Evolutionary conservation across 768 basidiomycete genomes (phyloP).

Genomic region (Lentinus brumalis): DNA sequence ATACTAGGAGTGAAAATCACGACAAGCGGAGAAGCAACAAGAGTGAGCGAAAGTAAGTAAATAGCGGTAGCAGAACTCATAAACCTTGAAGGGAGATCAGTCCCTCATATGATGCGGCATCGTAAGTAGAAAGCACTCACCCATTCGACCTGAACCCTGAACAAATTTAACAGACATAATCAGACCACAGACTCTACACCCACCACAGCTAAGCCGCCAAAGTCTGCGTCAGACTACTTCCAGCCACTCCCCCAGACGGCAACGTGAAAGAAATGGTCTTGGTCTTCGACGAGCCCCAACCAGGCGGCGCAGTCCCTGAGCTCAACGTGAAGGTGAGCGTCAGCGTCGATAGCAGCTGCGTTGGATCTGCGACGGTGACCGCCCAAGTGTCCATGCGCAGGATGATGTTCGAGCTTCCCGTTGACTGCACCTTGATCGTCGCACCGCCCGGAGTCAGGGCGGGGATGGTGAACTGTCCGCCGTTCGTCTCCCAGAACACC

Average conservation of each 20-base stretch:
- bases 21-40: too few species aligned
- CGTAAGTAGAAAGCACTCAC: too few species aligned
- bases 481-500: slow-evolving; percentile 54
- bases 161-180: not conserved
- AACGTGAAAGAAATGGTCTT: slow-evolving; percentile 40
- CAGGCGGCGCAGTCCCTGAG: slow-evolving; percentile 23
- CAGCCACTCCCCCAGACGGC: slow-evolving; percentile 47
- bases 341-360: slow-evolving; percentile 47
- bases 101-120: too few species aligned
- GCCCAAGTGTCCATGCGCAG: slow-evolving; percentile 43
- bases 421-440: slow-evolving; percentile 37
- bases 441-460: slow-evolving; percentile 26
- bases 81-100: too few species aligned
- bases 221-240: slow-evolving; percentile 44
- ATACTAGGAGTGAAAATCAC: too few species aligned
- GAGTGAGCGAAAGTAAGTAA: too few species aligned
- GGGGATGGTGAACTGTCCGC: slow-evolving; percentile 45
- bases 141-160: too few species aligned
- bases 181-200: not conserved
- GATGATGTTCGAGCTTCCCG: slow-evolving; percentile 46
- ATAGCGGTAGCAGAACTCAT: too few species aligned
- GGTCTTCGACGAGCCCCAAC: slow-evolving; percentile 30
- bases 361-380: slow-evolving; percentile 65
- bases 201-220: slow-evolving; percentile 8
- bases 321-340: slow-evolving; percentile 40